Percentiles rank a stretch among this genome's conserved stretches.
Evolutionary conservation across 1,284 basidiomycete species (phyloP).

Genomic region (Rhodotorula sp.): DNA sequence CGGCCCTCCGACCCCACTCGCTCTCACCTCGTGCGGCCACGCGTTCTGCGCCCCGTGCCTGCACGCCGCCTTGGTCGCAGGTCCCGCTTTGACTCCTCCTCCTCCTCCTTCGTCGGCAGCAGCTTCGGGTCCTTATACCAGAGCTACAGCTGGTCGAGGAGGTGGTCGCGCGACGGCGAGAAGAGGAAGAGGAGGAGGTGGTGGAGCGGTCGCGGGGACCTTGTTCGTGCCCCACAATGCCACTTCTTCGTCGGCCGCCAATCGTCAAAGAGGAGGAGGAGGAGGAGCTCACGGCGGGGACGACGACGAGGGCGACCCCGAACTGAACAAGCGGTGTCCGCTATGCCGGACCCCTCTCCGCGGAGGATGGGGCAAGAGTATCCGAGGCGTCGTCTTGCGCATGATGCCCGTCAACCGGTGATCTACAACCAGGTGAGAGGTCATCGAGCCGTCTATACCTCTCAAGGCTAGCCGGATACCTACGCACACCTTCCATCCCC

Average conservation of each 20-base stretch:
- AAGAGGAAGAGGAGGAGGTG: background rate
- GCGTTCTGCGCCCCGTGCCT: conserved; percentile 41
- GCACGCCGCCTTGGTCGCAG: conserved; percentile 35
- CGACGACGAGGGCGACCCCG: conserved; percentile 23
- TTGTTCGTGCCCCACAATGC: background rate
- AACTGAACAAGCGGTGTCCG: conserved; percentile 39
- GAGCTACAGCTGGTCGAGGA: background rate
- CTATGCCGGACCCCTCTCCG: conserved; percentile 32
- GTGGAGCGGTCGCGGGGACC: background rate
- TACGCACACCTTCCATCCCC: too few relatives aligned
- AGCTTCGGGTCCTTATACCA: background rate
- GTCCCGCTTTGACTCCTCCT: conserved; percentile 32
- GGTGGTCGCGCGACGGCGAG: background rate
- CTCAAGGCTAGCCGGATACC: too few relatives aligned
- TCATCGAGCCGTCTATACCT: too few relatives aligned
- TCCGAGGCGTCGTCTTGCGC: conserved; percentile 30
- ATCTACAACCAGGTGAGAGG: background rate
- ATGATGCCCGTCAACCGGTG: conserved; percentile 29
- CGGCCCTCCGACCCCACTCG: conserved; percentile 40
- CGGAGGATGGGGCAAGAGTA: conserved; percentile 37
- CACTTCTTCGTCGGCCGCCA: too few relatives aligned
- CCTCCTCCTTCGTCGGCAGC: background rate
- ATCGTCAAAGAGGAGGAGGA: background rate
- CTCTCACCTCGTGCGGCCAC: conserved; percentile 42
- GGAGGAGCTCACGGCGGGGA: background rate